Conservation (phyloP, 768 basidiomycete species). For the Boletus huronensis region DNA sequence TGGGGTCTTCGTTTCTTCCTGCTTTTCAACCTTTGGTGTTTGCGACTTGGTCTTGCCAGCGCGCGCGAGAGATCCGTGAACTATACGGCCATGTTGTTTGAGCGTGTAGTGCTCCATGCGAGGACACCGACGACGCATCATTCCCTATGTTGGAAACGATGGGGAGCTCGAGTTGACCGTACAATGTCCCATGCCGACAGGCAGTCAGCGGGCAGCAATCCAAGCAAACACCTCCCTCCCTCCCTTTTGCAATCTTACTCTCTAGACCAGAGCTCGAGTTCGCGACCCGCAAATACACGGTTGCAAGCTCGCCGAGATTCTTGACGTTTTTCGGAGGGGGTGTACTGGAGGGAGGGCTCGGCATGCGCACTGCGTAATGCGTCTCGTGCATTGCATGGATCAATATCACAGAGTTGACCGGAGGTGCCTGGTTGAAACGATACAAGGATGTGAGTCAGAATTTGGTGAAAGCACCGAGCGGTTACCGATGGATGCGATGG, state of each 20-base stretch:
- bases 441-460: background rate
- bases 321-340: conserved; percentile 49
- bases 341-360: conserved; percentile 54
- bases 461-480: background rate
- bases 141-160: conserved; percentile 69
- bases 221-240: conserved; percentile 43
- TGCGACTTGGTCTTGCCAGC: conserved; percentile 99
- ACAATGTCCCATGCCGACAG: background rate
- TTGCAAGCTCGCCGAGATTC: conserved; percentile 66
- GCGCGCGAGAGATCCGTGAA: conserved; percentile 99
- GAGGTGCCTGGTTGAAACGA: background rate
- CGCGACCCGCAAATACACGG: conserved; percentile 58
- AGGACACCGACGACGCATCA: conserved; percentile 39
- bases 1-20: conserved; percentile 97
- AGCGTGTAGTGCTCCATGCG: background rate
- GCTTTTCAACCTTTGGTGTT: conserved; percentile 92
- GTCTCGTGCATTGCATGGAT: background rate
- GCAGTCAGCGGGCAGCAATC: conserved; percentile 28
- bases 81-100: conserved; percentile 34
- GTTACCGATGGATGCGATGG: background rate
- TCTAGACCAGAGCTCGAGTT: conserved; percentile 45
- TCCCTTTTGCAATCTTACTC: conserved; percentile 35
- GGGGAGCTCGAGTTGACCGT: conserved; percentile 24
- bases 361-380: conserved; percentile 17
- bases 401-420: background rate